Conservation (phyloP, 2,329 filamentous ascomycete genomes). For the Nothomitra cinnamomea region DNA sequence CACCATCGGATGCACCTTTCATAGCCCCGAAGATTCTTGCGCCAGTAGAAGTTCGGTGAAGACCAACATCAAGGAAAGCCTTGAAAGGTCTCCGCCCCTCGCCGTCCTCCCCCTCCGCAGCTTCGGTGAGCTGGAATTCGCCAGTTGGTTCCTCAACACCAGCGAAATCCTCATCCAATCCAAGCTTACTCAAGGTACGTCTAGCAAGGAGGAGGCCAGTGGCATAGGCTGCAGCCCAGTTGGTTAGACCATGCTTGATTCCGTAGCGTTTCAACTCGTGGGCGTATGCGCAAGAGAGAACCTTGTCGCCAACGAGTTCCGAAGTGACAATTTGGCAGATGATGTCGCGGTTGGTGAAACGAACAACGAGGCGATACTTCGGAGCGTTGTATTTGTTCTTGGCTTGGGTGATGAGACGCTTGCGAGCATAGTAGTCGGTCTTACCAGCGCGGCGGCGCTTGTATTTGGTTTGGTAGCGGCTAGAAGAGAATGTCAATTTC, state of each 20-base stretch:
- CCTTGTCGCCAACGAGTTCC: conserved; percentile 95
- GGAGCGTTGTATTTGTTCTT: conserved; percentile 99
- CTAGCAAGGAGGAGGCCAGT: conserved; percentile 94
- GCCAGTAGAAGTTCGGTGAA: conserved; percentile 92
- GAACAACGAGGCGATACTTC: conserved; percentile 99
- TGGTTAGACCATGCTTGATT: conserved; percentile 96
- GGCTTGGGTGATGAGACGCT: conserved; percentile 98
- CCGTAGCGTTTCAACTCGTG: conserved; percentile 98
- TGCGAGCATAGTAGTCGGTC: conserved; percentile 99
- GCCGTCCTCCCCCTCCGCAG: conserved; percentile 74
- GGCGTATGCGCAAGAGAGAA: conserved; percentile 79
- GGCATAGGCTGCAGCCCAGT: conserved; percentile 96
- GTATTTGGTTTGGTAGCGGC: conserved; percentile 99
- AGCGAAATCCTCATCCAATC: conserved; percentile 77
- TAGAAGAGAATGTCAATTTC: conserved; percentile 23
- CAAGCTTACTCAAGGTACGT: conserved; percentile 93
- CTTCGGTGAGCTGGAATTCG: conserved; percentile 92
- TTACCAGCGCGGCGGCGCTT: conserved; percentile 89
- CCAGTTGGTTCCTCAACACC: conserved; percentile 96
- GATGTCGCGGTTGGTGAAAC: conserved; percentile 99
- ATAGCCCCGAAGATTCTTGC: conserved; percentile 98
- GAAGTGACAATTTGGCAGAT: conserved; percentile 94
- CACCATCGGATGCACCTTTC: conserved; percentile 98
- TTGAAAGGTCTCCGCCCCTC: conserved; percentile 94
- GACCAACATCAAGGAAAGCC: conserved; percentile 95